Base-by-base conservation (phyloP, 768 basidiomycete species). In the Tulasnella sp. region DNA sequence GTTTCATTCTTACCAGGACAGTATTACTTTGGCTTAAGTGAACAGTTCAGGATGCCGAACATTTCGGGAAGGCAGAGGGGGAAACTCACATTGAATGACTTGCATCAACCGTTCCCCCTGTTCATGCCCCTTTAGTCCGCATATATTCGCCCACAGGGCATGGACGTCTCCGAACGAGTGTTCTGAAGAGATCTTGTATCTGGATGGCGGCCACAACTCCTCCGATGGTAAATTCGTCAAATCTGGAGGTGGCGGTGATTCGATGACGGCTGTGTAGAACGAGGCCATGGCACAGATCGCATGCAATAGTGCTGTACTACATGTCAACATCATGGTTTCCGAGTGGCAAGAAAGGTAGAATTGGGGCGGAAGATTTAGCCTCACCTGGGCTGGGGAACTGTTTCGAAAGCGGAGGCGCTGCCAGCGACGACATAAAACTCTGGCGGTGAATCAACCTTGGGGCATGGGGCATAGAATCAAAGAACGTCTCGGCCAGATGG, bases 281-380 rank as follows among this genome's bases (percentile, higher is more conserved):
- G 86, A 83, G 15, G 85, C 84, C 34, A 84, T 75, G 1, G 88
- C 89, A 70, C 88, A 90, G 51, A 94, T 86, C n/a, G 88, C 87
- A 67, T 94, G 90, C 0, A 94, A 77, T 42, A 91, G 71, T 8
- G 84, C 77, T n/a, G n/a, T n/a, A n/a, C n/a, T n/a, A n/a, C n/a
- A n/a, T n/a, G n/a, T n/a, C n/a, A n/a, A n/a, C n/a, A n/a, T n/a
- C n/a, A n/a, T n/a, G n/a, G n/a, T n/a, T n/a, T n/a, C n/a, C n/a
- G n/a, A n/a, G n/a, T n/a, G n/a, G n/a, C n/a, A n/a, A n/a, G n/a
- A n/a, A n/a, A n/a, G n/a, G n/a, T n/a, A n/a, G n/a, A n/a, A n/a
- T n/a, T n/a, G n/a, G n/a, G n/a, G n/a, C n/a, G n/a, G n/a, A 2
- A 23, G 24, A 51, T 8, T 17, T 19, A 11, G 5, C 15, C 58